A percentile compares a stretch with the other conserved stretches of the same genome.
Evolutionary conservation across 2,329 filamentous ascomycete genomes (phyloP).

Genomic region (Blastomyces parvus): DNA sequence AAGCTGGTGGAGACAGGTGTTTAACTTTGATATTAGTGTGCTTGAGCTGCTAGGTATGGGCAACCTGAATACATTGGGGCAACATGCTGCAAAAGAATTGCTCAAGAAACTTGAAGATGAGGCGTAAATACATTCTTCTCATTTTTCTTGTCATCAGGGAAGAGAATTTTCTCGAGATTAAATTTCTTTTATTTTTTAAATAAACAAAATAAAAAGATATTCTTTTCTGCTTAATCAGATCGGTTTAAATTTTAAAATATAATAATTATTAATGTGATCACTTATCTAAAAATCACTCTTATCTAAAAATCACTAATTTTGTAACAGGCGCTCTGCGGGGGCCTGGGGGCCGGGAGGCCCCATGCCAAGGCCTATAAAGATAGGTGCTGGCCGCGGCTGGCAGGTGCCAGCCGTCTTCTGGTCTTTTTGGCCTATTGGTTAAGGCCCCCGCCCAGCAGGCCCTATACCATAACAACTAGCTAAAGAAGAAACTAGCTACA

Average conservation of each 20-base stretch:
- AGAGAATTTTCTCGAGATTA: not conserved
- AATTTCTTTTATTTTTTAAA: not conserved
- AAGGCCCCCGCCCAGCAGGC: too few species aligned
- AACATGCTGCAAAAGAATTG: not conserved
- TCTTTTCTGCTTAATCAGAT: not conserved
- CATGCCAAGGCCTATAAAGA: too few species aligned
- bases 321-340: too few species aligned
- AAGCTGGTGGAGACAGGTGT: slow-evolving; percentile 40
- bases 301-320: too few species aligned
- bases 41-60: slow-evolving; percentile 34
- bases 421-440: too few species aligned
- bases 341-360: too few species aligned
- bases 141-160: not conserved
- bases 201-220: not conserved
- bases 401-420: too few species aligned
- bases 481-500: too few species aligned
- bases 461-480: too few species aligned
- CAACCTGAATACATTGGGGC: not conserved
- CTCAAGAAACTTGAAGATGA: not conserved
- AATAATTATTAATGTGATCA: not conserved
- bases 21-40: slow-evolving; percentile 38
- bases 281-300: too few species aligned
- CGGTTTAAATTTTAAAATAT: not conserved
- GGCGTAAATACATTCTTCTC: not conserved
- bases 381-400: too few species aligned